A percentile compares a stretch with the other conserved stretches of the same genome.
These are phyloP conservation scores for Mycena metata DNA, from an alignment of 768 basidiomycete genomes.

Conservation along the genomic window DNA sequence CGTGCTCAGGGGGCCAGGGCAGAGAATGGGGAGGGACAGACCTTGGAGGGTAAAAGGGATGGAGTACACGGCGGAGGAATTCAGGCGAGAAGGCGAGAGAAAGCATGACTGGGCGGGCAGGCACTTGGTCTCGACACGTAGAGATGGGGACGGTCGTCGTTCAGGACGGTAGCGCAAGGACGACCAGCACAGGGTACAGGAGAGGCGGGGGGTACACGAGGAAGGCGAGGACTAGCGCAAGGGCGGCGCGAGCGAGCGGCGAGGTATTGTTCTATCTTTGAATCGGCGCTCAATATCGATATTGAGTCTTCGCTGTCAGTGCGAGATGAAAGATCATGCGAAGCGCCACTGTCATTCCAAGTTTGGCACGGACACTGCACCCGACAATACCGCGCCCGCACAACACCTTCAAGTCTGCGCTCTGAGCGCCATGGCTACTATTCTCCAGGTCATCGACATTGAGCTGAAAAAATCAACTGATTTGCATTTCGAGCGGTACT, in stretches of 20 bases:
- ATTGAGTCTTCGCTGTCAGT: neutral
- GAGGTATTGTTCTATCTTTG: neutral
- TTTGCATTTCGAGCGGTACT: too few relatives aligned
- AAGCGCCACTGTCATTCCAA: constrained; percentile 6
- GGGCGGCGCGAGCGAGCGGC: neutral
- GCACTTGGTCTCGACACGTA: constrained; percentile 5
- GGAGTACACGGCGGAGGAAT: neutral
- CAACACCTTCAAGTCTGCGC: too few relatives aligned
- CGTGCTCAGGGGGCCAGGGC: neutral
- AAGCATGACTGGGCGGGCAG: neutral
- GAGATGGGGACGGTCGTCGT: too few relatives aligned
- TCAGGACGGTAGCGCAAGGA: too few relatives aligned
- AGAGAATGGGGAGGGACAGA: too few relatives aligned
- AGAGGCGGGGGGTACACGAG: neutral
- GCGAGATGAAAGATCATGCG: neutral
- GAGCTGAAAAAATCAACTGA: too few relatives aligned
- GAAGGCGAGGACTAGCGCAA: too few relatives aligned
- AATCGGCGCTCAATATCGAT: neutral
- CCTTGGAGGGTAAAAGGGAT: constrained; percentile 3
- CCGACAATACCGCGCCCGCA: constrained; percentile 1
- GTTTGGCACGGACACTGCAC: constrained; percentile 5
- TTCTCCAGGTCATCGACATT: too few relatives aligned
- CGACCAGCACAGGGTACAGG: too few relatives aligned
- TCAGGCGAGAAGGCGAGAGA: neutral
- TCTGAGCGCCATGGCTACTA: too few relatives aligned